Evolutionary conservation across 331 rosid species (phyloP), one percentile per base, ranked within the genome.

Genomic region (Cucumis variabilis): DNA sequence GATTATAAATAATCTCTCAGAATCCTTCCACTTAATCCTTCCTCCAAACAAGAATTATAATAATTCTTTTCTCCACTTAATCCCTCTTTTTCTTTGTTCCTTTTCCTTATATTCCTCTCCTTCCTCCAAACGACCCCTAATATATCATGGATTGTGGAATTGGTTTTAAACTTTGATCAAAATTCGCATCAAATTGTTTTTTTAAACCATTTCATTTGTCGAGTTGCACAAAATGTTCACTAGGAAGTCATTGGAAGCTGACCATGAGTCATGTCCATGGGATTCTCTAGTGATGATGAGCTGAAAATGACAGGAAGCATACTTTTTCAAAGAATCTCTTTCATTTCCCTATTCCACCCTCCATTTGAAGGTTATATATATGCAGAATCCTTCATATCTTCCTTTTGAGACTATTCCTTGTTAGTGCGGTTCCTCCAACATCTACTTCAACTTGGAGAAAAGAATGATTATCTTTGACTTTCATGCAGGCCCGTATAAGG

Each of bases 251-350:
- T 76, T 24, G 24, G 83, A 77, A 46, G 65, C n/a, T 25, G 66
- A 78, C 84, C n/a, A 51, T 7, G 19, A 24, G 46, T 78, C 2
- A 51, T 78, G 15, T 21, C 16, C 9, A 78, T 50, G 24, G 24
- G 84, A 51, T 51, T 78, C 84, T 24, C 25, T 51, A 8, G 84
- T 78, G 84, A 78, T 78, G 84, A 78, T 51, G 28, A 51, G 84
- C 24, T 25, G 83, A 78, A 51, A 78, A 78, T 24, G 16, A 78
- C 84, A 78, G 16, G 24, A 51, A 78, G 27, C 14, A 46, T 23
- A 46, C 20, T 51, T 48, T 76, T 46, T 46, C 3, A 2, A 20
- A 50, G 60, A 50, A 77, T 48, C 12, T 77, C 41, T 77, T 15
- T 51, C 67, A 27, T 20, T 63, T 63, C 68, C 13, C 25, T 1